phyloP scores from a whole-genome alignment of 169 alveolate species.

The Plasmodium inui region DNA sequence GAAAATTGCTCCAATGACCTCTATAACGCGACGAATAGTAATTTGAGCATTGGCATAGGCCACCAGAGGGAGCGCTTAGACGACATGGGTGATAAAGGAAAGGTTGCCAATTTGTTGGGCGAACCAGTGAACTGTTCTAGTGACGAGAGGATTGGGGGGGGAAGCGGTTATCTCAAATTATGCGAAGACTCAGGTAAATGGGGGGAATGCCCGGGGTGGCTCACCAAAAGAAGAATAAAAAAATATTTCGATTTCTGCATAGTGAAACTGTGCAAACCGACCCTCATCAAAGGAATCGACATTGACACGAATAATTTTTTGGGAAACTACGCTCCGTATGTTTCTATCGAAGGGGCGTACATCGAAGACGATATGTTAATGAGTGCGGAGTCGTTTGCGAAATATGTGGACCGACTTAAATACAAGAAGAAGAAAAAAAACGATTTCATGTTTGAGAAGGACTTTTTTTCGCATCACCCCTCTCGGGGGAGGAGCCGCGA shows the following conservation, averaged over 20 bases:
- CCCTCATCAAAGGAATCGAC: slow-evolving; percentile 77
- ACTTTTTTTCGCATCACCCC: not conserved
- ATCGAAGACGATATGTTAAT: slow-evolving; percentile 64
- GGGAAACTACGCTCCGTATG: slow-evolving; percentile 80
- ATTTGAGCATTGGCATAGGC: not conserved
- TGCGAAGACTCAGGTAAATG: not conserved
- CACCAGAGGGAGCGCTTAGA: not conserved
- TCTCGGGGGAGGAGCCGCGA: not conserved
- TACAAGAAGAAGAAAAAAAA: slow-evolving; percentile 16
- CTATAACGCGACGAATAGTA: slow-evolving; percentile 20
- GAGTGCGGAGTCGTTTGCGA: slow-evolving; percentile 32
- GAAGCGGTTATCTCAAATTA: not conserved
- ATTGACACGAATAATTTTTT: slow-evolving; percentile 76
- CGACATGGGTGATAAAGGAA: not conserved
- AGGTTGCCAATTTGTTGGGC: not conserved
- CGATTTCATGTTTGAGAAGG: not conserved
- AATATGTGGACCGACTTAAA: slow-evolving; percentile 49
- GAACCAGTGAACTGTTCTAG: not conserved
- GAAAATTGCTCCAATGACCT: slow-evolving; percentile 49
- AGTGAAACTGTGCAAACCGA: slow-evolving; percentile 74
- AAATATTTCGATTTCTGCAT: slow-evolving; percentile 79
- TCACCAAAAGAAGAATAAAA: slow-evolving; percentile 78
- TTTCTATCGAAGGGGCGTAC: slow-evolving; percentile 78
- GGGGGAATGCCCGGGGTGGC: slow-evolving; percentile 78
- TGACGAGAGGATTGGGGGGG: not conserved